A percentile compares a stretch with the other conserved stretches of the same genome.
These are phyloP conservation scores for Abrus pulchellus DNA, from an alignment of 306 rosid genomes.

Conservation along the genomic window DNA sequence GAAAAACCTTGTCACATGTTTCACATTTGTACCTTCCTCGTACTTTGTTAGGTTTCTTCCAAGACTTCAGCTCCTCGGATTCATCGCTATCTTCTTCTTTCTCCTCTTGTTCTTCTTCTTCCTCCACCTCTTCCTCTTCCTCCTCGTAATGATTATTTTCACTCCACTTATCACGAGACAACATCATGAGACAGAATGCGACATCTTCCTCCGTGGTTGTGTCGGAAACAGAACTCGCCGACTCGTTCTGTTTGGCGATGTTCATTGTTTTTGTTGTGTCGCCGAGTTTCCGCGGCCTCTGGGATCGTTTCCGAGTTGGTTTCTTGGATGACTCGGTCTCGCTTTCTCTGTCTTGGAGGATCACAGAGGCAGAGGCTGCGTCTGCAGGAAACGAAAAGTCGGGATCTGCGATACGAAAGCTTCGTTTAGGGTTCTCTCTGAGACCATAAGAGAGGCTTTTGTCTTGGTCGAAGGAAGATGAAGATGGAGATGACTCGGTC, in stretches of 20 bases:
- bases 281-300: conserved; percentile 59
- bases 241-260: conserved; percentile 46
- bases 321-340: conserved; percentile 88
- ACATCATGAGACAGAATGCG: conserved; percentile 86
- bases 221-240: conserved; percentile 79
- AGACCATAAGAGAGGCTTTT: conserved; percentile 48
- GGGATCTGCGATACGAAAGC: conserved; percentile 72
- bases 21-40: conserved; percentile 86
- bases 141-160: background rate
- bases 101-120: conserved; percentile 40
- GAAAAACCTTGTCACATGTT: conserved; percentile 80
- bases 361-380: conserved; percentile 69
- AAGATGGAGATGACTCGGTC: conserved; percentile 58
- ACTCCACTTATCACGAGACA: conserved; percentile 85
- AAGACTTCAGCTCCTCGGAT: conserved; percentile 61
- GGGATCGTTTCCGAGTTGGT: conserved; percentile 76
- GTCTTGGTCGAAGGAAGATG: conserved; percentile 54
- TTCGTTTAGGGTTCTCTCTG: conserved; percentile 80
- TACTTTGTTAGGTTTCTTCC: conserved; percentile 41
- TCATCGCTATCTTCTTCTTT: conserved; percentile 65
- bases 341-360: conserved; percentile 84
- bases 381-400: conserved; percentile 68
- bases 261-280: background rate
- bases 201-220: conserved; percentile 79
- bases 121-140: background rate